A percentile compares a stretch with the other conserved stretches of the same genome.
These are phyloP conservation scores for Moesziomyces sp. DNA, from an alignment of 1,284 basidiomycete species.

Conservation along the genomic window DNA sequence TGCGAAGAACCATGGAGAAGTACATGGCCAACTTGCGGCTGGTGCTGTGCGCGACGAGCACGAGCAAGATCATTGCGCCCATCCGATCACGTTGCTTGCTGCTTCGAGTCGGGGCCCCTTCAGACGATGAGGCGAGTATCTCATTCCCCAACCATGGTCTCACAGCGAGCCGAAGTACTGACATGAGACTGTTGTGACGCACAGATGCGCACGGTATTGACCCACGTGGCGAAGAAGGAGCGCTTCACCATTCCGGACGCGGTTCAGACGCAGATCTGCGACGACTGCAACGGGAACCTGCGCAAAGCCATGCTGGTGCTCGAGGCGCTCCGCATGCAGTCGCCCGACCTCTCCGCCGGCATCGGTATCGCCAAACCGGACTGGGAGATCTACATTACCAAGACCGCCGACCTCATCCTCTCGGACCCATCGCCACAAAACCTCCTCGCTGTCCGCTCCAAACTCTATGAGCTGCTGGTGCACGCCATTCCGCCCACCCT, in stretches of 20 bases:
- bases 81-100: constrained; percentile 95
- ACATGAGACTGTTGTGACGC: background rate
- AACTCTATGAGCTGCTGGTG: constrained; percentile 93
- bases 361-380: constrained; percentile 87
- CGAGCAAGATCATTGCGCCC: constrained; percentile 94
- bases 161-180: background rate
- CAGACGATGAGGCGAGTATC: constrained; percentile 72
- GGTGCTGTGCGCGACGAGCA: constrained; percentile 97
- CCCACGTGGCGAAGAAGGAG: constrained; percentile 82
- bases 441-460: constrained; percentile 89
- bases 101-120: constrained; percentile 90
- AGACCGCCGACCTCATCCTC: constrained; percentile 93
- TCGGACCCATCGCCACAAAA: constrained; percentile 89
- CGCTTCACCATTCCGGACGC: constrained; percentile 82
- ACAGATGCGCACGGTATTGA: constrained; percentile 83
- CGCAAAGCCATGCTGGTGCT: constrained; percentile 93
- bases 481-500: constrained; percentile 95
- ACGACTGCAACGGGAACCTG: constrained; percentile 87
- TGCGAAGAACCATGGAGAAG: constrained; percentile 97
- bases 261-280: constrained; percentile 79
- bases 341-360: constrained; percentile 71
- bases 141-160: too few relatives aligned
- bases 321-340: constrained; percentile 88
- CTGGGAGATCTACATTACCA: constrained; percentile 97
- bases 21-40: constrained; percentile 98